Base-by-base conservation (phyloP, 2,329 filamentous ascomycete genomes). In the Colletotrichum acutatum region DNA sequence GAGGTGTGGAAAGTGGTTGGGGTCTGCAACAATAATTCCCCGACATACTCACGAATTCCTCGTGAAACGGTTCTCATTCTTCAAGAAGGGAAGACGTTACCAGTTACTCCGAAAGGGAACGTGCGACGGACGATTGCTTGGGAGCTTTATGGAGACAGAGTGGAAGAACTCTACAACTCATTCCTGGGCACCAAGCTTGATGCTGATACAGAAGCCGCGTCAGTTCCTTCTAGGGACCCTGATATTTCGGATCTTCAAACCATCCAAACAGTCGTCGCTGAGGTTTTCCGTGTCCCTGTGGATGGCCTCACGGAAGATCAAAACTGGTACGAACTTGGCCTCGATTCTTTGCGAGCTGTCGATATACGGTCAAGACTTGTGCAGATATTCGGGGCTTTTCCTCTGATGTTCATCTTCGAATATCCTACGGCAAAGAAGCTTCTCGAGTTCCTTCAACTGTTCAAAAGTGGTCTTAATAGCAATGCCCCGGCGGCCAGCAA, bases 381-480 rank as follows among this genome's bases (percentile, higher is more conserved):
- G 9, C 42, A 32, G 37, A 24, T 52, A 4, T 63, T 68, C 22
- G 69, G 69, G 2, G 62, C n/a, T 16, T 72, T 72, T 4, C 69
- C 69, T 2, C 16, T 72, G 22, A 68, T 72, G 69, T 72, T 72
- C 37, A 26, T 72, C 2, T 68, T 72, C 14, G 69, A 68, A 32
- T 72, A 62, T 12, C 69, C 69, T 3, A 59, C 65, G 9, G 58
- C 52, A 11, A 26, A 7, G 3, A 53, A 58, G 2, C 37, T 72
- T 0, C 11, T 68, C 0, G 37, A 34, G 0, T 72, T 72, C 9
- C 19, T 72, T 1, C 63, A 24, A 5, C 28, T 26, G 4, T 34
- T 24, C 16, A 56, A 28, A 2, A 4, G 6, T 4, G 14, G 19
- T 4, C 5, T 22, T 1, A 28, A 30, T 0, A 42, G n/a, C 49